These are phyloP conservation scores for Teratosphaeria zuluensis DNA, from an alignment of 2,329 filamentous ascomycete species.

Conservation along the genomic window DNA sequence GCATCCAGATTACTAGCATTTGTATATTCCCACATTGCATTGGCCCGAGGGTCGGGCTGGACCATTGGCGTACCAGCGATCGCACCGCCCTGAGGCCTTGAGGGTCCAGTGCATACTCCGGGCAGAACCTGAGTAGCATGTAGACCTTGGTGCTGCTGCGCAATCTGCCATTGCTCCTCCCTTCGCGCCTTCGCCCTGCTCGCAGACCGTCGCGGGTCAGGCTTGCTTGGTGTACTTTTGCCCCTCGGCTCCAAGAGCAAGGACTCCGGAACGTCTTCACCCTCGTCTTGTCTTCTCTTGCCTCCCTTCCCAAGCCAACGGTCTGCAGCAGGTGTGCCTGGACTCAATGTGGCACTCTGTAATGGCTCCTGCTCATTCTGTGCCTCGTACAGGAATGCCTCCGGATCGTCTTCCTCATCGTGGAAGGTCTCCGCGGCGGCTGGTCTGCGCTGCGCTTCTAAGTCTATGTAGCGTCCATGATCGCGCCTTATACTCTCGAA, in stretches of 20 bases:
- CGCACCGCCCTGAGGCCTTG: background rate
- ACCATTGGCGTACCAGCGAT: conserved; percentile 21
- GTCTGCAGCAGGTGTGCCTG: conserved; percentile 3
- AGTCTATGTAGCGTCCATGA: conserved; percentile 26
- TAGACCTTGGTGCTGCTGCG: conserved; percentile 36
- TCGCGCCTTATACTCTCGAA: conserved; percentile 37
- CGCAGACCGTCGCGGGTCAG: conserved; percentile 1
- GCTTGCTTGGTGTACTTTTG: conserved; percentile 12
- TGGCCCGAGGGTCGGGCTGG: conserved; percentile 55
- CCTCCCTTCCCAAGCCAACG: conserved; percentile 28
- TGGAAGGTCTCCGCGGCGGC: conserved; percentile 40
- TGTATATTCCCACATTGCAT: conserved; percentile 85
- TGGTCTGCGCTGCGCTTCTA: conserved; percentile 38
- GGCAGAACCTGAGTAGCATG: conserved; percentile 18
- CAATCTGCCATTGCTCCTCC: conserved; percentile 43
- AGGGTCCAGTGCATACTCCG: conserved; percentile 3
- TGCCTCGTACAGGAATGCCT: conserved; percentile 45
- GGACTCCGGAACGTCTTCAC: conserved; percentile 56
- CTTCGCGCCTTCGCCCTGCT: conserved; percentile 9
- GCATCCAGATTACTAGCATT: conserved; percentile 83
- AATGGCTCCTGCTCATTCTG: conserved; percentile 31
- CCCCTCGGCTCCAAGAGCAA: conserved; percentile 48
- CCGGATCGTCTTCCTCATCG: conserved; percentile 48
- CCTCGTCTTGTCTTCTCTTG: conserved; percentile 35
- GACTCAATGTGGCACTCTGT: conserved; percentile 33